Evolutionary conservation across 108 stramenopile genomes (phyloP), one percentile per base, ranked within the genome.

Genomic region (Skeletonema costatum): DNA sequence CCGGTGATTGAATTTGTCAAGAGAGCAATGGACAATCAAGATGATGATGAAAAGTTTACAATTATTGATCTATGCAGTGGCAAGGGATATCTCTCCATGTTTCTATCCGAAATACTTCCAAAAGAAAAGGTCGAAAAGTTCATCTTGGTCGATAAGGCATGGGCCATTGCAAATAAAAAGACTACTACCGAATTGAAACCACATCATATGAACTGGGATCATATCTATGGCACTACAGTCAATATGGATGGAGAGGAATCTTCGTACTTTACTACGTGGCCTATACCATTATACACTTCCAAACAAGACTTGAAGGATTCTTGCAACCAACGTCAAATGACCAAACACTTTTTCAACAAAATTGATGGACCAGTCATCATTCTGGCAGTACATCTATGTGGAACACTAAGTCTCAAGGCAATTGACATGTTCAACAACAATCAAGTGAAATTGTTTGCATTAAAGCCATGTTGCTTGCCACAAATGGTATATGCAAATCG

Each of bases 381-480:
- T 14, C 69, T 87, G 42, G 87, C 83, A 4, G 77, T 87, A 10
- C 87, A 87, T 68, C 65, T 87, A 19, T 87, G 87, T 73, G 87
- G 87, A 4, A 87, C 77, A 14, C 76, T 87, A 8, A 77, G 75
- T 42, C 38, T 87, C 16, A 76, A 77, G 30, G 87, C 87, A 25
- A 53, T 87, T 5, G 77, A 87, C 9, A 50, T 87, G 25, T 87
- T 85, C 84, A 87, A 87, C 64, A 29, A 70, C 17, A 70, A 85
- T 58, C 71, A 74, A 17, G 62, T 81, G 17, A 35, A 61, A 17
- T 82, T 84, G 2, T 60, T 87, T 25, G 81, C 69, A 17, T 39
- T 87, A 17, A 87, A 87, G 65, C 87, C 87, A 32, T 87, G 87
- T 61, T 87, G 87, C 73, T 65, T 87, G 39, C 87, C 87, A 32